Percentiles rank a stretch among this genome's conserved stretches.
Conservation (phyloP, 2,329 filamentous ascomycete species). For the Exserohilum turcica region DNA sequence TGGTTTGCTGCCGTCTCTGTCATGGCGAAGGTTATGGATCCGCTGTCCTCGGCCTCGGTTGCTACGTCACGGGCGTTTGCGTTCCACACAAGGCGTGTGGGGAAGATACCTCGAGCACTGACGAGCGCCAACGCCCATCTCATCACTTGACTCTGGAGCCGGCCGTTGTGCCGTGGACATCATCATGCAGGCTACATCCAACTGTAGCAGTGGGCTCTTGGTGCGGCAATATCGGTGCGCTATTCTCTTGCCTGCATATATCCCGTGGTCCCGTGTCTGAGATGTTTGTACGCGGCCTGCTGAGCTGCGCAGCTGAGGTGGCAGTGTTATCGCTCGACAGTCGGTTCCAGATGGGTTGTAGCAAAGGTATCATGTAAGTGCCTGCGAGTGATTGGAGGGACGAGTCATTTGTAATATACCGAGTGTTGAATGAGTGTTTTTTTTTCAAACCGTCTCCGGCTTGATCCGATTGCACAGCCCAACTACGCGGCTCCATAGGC, state of each 20-base stretch:
- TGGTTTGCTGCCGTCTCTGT: conserved; percentile 4
- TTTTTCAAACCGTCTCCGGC: background rate
- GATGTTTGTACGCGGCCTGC: background rate
- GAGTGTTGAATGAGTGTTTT: background rate
- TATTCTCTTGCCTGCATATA: background rate
- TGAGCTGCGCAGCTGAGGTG: background rate
- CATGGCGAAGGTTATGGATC: background rate
- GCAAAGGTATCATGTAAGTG: background rate
- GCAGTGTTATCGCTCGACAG: background rate
- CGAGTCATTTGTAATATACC: background rate
- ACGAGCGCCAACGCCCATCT: background rate
- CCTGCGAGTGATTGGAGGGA: background rate
- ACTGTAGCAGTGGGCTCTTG: background rate
- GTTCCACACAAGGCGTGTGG: conserved; percentile 8
- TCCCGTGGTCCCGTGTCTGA: background rate
- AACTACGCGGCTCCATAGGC: background rate
- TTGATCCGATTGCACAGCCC: background rate
- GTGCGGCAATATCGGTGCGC: background rate
- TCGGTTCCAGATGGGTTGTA: background rate
- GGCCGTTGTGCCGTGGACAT: conserved; percentile 2
- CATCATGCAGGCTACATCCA: conserved; percentile 3
- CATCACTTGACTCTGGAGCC: conserved; percentile 1
- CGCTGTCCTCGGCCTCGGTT: background rate
- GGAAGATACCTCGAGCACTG: conserved; percentile 2
- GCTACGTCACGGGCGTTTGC: conserved; percentile 8